Conservation (phyloP, 2,329 filamentous ascomycete genomes). For the Penicillium oxalicum region DNA sequence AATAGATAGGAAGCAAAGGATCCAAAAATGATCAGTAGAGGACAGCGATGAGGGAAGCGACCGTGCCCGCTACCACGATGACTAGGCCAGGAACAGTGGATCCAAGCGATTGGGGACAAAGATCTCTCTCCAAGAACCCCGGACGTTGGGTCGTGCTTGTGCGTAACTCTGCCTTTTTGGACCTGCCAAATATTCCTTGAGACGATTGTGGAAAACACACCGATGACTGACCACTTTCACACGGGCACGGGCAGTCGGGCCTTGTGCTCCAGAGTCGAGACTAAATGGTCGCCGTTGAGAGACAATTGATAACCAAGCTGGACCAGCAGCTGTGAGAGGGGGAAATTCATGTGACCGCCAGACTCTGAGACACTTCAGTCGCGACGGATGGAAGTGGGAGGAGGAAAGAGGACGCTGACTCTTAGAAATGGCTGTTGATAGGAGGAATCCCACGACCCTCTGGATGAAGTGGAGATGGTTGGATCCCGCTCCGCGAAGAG, state of each 20-base stretch:
- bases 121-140: too few species aligned
- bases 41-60: constrained; percentile 11
- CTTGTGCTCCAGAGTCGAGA: background rate
- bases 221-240: too few species aligned
- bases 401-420: background rate
- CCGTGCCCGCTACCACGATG: constrained; percentile 2
- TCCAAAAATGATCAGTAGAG: constrained; percentile 1
- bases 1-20: background rate
- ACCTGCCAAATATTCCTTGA: too few species aligned
- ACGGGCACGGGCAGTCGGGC: too few species aligned
- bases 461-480: too few species aligned
- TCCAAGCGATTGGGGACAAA: background rate
- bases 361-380: background rate
- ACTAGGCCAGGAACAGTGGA: constrained; percentile 1
- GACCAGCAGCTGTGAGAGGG: background rate
- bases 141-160: too few species aligned
- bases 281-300: background rate
- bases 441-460: too few species aligned
- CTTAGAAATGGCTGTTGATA: too few species aligned
- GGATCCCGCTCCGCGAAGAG: too few species aligned
- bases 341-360: background rate
- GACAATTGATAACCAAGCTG: background rate
- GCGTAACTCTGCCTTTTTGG: too few species aligned
- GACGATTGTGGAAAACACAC: too few species aligned
- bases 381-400: background rate